Evolutionary conservation across 2,329 filamentous ascomycete species (phyloP), one percentile per base, ranked within the genome.

Genomic region (Coniella vitis): DNA sequence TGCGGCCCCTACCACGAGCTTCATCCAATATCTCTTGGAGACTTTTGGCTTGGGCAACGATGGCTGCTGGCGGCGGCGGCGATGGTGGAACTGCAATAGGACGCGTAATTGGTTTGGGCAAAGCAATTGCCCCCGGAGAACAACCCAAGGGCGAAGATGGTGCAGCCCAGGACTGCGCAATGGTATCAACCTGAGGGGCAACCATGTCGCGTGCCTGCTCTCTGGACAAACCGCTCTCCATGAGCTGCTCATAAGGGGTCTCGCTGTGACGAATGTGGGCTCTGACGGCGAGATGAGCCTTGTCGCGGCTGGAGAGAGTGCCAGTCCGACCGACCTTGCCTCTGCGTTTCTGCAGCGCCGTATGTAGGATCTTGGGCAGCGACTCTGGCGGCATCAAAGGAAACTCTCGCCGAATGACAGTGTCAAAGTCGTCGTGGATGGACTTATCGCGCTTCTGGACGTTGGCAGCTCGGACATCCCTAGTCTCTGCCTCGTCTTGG

Each of bases 211-310:
- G 54, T n/a, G 62, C 61, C 7, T 50, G 41, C 4, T 51, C 45
- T 19, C 56, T 55, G 3, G 13, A 13, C 14, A 45, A 14, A 0
- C 54, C 54, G 2, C 22, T 22, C 14, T 49, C 51, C 47, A 74
- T 51, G 37, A 72, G 53, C 32, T 45, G 38, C 13, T 78, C 72
- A 49, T 79, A 79, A 1, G 62, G 55, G 0, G 74, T 78, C 38
- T 74, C 66, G 3, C 48, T 54, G 55, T 78, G 75, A 7, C 75
- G 64, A 4, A 74, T 65, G 53, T 77, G 70, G 3, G 75, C 75
- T 19, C 66, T 59, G 12, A 77, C 72, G 2, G 72, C 75, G 20
- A 76, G 63, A 39, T 60, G 55, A 4, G 69, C 72, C 54, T 68
- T 74, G 13, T 64, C 57, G 7, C 61, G 58, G 32, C 73, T 39